These are phyloP conservation scores for Aspergillus udagawae DNA, from an alignment of 2,329 filamentous ascomycete genomes.

Conservation along the genomic window DNA sequence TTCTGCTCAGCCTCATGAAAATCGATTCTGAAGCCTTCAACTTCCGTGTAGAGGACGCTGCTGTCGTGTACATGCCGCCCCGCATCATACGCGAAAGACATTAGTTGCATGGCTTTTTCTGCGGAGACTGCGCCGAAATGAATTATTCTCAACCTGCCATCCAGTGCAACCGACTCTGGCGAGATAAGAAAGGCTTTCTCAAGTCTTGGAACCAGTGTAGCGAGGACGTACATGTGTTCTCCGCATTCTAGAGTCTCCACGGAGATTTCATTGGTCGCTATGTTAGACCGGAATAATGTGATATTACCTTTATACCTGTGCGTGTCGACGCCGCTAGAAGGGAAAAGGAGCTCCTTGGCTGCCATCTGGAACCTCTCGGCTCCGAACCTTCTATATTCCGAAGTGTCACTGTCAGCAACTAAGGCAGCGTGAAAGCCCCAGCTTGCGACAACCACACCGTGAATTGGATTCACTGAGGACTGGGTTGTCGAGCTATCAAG, in stretches of 20 bases:
- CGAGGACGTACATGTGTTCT: conserved; percentile 71
- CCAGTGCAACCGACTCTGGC: conserved; percentile 65
- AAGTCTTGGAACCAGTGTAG: conserved; percentile 72
- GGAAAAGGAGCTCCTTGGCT: conserved; percentile 68
- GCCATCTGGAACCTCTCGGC: conserved; percentile 79
- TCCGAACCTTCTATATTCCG: conserved; percentile 73
- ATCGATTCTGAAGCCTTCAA: conserved; percentile 64
- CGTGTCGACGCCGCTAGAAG: conserved; percentile 48
- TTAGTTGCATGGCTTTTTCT: conserved; percentile 68
- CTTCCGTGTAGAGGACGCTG: conserved; percentile 65
- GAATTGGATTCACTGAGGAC: conserved; percentile 37
- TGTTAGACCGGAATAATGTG: conserved; percentile 34
- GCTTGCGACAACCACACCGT: conserved; percentile 80
- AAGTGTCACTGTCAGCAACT: conserved; percentile 86
- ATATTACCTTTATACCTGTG: conserved; percentile 57
- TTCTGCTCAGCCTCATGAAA: conserved; percentile 57
- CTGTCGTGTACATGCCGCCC: conserved; percentile 53
- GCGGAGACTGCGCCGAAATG: conserved; percentile 67
- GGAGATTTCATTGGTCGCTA: conserved; percentile 14
- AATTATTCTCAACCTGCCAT: conserved; percentile 67
- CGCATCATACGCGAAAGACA: conserved; percentile 60
- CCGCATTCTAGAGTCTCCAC: conserved; percentile 34
- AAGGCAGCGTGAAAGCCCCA: conserved; percentile 88
- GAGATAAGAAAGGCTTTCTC: conserved; percentile 81
- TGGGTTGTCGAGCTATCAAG: conserved; percentile 12